phyloP scores from a whole-genome alignment of 2,329 filamentous ascomycete species.

The Akanthomyces muscarius region DNA sequence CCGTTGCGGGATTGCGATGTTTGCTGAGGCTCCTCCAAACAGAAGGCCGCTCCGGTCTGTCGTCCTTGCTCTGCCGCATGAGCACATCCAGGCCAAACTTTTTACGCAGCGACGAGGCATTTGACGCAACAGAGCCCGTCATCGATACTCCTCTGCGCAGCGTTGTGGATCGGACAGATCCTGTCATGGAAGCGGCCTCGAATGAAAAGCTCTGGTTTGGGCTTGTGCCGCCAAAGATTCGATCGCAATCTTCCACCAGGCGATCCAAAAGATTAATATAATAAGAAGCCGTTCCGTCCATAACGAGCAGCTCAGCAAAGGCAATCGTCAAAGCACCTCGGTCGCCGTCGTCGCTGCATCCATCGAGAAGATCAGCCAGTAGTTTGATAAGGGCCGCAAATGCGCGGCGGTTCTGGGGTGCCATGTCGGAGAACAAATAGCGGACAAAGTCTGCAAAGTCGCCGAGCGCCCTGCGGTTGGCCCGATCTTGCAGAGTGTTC shows the following conservation, averaged over 20 bases:
- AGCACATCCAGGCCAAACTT: conserved; percentile 78
- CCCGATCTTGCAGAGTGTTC: conserved; percentile 66
- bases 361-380: conserved; percentile 80
- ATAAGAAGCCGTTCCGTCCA: conserved; percentile 70
- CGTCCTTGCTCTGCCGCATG: conserved; percentile 74
- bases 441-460: conserved; percentile 70
- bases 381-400: conserved; percentile 82
- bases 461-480: conserved; percentile 62
- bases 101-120: conserved; percentile 77
- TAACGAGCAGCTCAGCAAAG: conserved; percentile 81
- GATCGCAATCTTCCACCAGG: conserved; percentile 83
- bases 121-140: conserved; percentile 75
- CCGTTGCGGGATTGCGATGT: conserved; percentile 58
- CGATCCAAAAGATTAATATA: conserved; percentile 87
- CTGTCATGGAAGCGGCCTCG: conserved; percentile 43
- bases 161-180: conserved; percentile 54
- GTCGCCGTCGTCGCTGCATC: conserved; percentile 86
- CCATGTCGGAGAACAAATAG: conserved; percentile 61
- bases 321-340: conserved; percentile 81
- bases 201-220: conserved; percentile 38
- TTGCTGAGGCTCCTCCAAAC: conserved; percentile 90
- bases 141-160: conserved; percentile 54
- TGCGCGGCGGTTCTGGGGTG: conserved; percentile 68
- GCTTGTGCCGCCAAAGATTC: conserved; percentile 69
- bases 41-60: conserved; percentile 65